Percentiles rank a stretch among this genome's conserved stretches.
These are phyloP conservation scores for Phialophora tarda DNA, from an alignment of 2,329 filamentous ascomycete species.

Conservation along the genomic window DNA sequence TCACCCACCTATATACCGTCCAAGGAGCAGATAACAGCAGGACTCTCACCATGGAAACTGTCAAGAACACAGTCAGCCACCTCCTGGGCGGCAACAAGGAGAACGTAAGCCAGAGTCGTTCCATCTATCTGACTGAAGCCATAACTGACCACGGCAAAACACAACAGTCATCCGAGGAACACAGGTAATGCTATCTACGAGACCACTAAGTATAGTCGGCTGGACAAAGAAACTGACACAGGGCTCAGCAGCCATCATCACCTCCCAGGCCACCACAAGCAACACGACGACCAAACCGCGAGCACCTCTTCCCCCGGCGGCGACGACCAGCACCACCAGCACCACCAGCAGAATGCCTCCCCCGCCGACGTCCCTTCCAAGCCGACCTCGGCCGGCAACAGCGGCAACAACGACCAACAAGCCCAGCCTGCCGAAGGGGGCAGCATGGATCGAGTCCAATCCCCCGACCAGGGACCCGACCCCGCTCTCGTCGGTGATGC, in stretches of 20 bases:
- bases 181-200: conserved; percentile 3
- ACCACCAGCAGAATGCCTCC: neutral
- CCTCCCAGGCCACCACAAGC: conserved; percentile 8
- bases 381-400: conserved; percentile 18
- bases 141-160: neutral
- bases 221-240: neutral
- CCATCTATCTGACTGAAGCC: neutral
- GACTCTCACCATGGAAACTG: conserved; percentile 27
- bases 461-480: conserved; percentile 30
- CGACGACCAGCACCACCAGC: neutral
- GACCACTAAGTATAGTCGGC: neutral
- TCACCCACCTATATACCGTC: neutral
- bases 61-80: conserved; percentile 29
- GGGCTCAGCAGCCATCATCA: conserved; percentile 5
- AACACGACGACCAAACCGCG: neutral
- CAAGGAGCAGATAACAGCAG: neutral
- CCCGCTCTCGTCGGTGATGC: conserved; percentile 32
- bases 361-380: conserved; percentile 8
- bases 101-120: conserved; percentile 9
- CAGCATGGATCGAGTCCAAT: conserved; percentile 10
- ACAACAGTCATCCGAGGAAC: neutral
- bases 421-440: neutral
- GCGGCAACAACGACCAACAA: conserved; percentile 13
- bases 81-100: conserved; percentile 23
- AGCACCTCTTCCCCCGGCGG: conserved; percentile 4